phyloP scores from a whole-genome alignment of 1,284 basidiomycete species.

The Xerocomus nothofagi region DNA sequence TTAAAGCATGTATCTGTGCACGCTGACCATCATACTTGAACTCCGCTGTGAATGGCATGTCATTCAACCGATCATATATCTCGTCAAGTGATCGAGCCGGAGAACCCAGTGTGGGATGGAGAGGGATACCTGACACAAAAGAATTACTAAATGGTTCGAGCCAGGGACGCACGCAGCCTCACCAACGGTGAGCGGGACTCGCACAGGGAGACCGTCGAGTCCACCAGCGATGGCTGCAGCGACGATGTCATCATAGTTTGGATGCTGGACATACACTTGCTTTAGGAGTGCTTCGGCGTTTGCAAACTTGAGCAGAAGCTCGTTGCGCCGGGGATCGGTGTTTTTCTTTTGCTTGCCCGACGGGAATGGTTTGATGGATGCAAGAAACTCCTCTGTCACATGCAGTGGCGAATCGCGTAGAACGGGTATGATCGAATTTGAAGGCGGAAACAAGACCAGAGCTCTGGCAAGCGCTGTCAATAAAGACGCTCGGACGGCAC shows the following conservation, averaged over 20 bases:
- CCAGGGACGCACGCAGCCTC: slow-evolving; percentile 39
- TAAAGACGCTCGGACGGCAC: slow-evolving; percentile 84
- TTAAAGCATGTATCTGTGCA: slow-evolving; percentile 77
- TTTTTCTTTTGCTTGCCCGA: slow-evolving; percentile 45
- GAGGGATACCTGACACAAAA: slow-evolving; percentile 55
- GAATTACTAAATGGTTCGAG: slow-evolving; percentile 9
- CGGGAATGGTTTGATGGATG: slow-evolving; percentile 38
- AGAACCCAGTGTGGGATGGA: slow-evolving; percentile 76
- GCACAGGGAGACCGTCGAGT: slow-evolving; percentile 58
- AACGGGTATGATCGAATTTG: slow-evolving; percentile 21
- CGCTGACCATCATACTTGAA: slow-evolving; percentile 88
- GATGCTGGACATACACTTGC: slow-evolving; percentile 84
- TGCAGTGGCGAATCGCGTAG: slow-evolving; percentile 37
- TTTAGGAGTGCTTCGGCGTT: slow-evolving; percentile 67
- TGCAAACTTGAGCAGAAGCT: slow-evolving; percentile 48
- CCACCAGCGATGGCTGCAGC: slow-evolving; percentile 63
- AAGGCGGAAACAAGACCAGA: slow-evolving; percentile 62
- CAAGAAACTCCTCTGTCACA: slow-evolving; percentile 40
- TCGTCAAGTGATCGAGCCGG: slow-evolving; percentile 85
- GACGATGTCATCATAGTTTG: slow-evolving; percentile 82
- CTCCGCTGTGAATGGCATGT: slow-evolving; percentile 75
- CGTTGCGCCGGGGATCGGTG: slow-evolving; percentile 45
- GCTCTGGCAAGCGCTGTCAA: slow-evolving; percentile 83
- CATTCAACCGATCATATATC: slow-evolving; percentile 72
- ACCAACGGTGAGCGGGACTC: slow-evolving; percentile 79